These are phyloP conservation scores for Rhododendron simsii DNA, from an alignment of 148 eudicot species.

Conservation along the genomic window DNA sequence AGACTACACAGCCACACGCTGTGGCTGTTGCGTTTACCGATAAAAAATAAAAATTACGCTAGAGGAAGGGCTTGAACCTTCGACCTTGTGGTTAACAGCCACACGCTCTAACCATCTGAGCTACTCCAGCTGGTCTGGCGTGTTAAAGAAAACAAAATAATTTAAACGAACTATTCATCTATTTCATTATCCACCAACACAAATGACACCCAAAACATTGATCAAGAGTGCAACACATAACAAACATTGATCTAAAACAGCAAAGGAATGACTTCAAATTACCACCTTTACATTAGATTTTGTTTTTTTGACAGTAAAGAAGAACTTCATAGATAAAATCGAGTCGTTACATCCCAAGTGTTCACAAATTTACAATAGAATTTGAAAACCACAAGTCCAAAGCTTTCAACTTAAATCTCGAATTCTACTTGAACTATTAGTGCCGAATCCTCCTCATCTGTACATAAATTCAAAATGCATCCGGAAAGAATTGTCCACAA, in stretches of 20 bases:
- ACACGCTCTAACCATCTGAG: slow-evolving; percentile 65
- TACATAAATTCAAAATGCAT: neutral
- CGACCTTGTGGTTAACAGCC: slow-evolving; percentile 52
- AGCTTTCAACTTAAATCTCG: neutral
- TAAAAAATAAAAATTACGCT: slow-evolving; percentile 7
- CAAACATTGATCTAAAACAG: neutral
- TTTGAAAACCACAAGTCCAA: neutral
- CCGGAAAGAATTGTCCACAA: neutral
- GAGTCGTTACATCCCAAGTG: too few species aligned
- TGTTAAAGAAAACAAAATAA: too few species aligned
- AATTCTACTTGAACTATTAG: neutral
- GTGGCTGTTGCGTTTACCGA: neutral
- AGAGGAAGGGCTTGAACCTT: slow-evolving; percentile 54
- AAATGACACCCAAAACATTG: neutral
- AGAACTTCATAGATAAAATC: too few species aligned
- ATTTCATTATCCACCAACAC: neutral
- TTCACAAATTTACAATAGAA: neutral
- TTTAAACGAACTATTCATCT: too few species aligned
- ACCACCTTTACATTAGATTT: neutral
- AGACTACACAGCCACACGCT: neutral
- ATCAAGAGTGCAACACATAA: neutral
- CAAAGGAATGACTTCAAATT: neutral
- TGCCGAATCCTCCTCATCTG: neutral
- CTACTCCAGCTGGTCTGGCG: slow-evolving; percentile 37
- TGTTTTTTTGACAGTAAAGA: too few species aligned